Conservation (phyloP, 129 eudicot genomes). For the sunflower (Helianthus annuus) region HanXRQr2.0-SUNRISE NC_035442.2:1148749-1149248, state of each 20-base stretch:
- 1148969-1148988: conserved; percentile 73
- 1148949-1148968: conserved; percentile 66
- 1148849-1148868: conserved; percentile 65
- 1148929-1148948: conserved; percentile 70
- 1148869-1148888: conserved; percentile 59
- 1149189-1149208: conserved; percentile 41
- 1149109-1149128: conserved; percentile 39
- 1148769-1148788: conserved; percentile 7
- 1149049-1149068: conserved; percentile 64
- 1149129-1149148: conserved; percentile 73
- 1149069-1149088: conserved; percentile 41
- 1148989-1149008: conserved; percentile 41
- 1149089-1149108: conserved; percentile 48
- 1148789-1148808: neutral
- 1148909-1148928: conserved; percentile 51
- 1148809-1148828: conserved; percentile 31
- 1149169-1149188: conserved; percentile 51
- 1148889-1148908: conserved; percentile 52
- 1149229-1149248: conserved; percentile 63
- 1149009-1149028: conserved; percentile 33
- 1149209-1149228: conserved; percentile 55
- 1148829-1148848: conserved; percentile 53
- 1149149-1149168: conserved; percentile 76
- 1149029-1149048: conserved; percentile 86
- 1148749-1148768: conserved; percentile 23